Base-by-base conservation (phyloP, 73 alveolate genomes). In the Symbiodinium natans region DNA sequence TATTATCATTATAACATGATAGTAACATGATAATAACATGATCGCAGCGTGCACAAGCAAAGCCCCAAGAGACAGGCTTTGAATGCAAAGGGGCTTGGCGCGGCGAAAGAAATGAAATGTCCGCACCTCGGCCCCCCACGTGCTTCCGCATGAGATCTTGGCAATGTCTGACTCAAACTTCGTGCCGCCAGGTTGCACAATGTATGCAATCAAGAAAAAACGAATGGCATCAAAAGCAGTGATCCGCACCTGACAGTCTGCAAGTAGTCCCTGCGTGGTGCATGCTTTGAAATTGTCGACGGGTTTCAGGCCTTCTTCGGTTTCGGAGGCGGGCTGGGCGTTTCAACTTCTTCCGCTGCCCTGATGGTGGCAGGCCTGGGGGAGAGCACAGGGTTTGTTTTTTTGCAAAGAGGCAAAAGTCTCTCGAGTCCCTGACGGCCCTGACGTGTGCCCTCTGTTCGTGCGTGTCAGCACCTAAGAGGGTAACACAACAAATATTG, bases 121-220 rank as follows among this genome's bases (percentile, higher is more conserved):
- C 98, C 98, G 13, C 98, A 92, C 88, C 92, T 88, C 34, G 54
- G 34, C 23, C 63, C 63, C 41, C 15, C 40, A 48, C 63, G 8
- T 25, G 82, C 77, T 15, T 46, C 59, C 9, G 77, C 31, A 25
- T 29, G 82, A 68, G 19, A 52, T 23, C 71, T 46, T 13, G 59
- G 1, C 71, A 52, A 21, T 52, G n/a, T 52, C 84, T 23, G 40
- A 7, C 4, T 11, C 25, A 31, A 73, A 29, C 1, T 17, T 36
- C 25, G 42, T 15, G 83, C 43, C 33, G 7, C 41, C 46, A 36
- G 19, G 43, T 41, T 43, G 21, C 95, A 89, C 98, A 74, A 92
- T 92, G 90, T 92, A 92, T 3, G 98, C 98, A 92, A 92, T 92
- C 90, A 92, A 56, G 59, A 92, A 92, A 59, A 92, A 92, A 27